These are phyloP conservation scores for Beauveria pseudobassiana DNA, from an alignment of 2,329 filamentous ascomycete species.

Conservation along the genomic window DNA sequence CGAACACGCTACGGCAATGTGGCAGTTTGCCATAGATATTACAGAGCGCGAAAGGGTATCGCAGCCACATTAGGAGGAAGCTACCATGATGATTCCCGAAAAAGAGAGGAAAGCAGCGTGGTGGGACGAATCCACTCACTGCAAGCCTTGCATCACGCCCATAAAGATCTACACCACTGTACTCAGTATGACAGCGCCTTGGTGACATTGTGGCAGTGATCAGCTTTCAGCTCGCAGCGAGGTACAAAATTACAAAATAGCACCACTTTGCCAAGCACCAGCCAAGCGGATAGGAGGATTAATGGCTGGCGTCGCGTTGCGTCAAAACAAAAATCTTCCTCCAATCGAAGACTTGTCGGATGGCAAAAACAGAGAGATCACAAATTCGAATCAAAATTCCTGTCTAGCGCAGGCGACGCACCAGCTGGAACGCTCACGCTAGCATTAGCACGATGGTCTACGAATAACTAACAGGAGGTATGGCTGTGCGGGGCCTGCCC, in stretches of 20 bases:
- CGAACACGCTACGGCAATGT: background rate
- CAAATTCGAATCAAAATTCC: constrained; percentile 1
- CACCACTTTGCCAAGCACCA: background rate
- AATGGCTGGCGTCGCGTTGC: background rate
- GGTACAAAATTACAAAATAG: too few species aligned
- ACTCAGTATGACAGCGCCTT: background rate
- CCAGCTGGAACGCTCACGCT: background rate
- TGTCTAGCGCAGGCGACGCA: constrained; percentile 4
- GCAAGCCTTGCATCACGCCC: background rate
- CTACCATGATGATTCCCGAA: constrained; percentile 2
- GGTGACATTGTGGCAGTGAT: background rate
- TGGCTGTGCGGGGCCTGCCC: constrained; percentile 2
- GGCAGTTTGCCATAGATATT: background rate
- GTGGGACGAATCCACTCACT: background rate
- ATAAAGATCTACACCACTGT: background rate
- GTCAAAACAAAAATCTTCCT: background rate
- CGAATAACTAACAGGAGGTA: background rate
- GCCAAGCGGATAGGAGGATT: background rate
- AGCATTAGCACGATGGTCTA: background rate
- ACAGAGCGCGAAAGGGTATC: background rate
- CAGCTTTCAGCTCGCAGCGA: background rate
- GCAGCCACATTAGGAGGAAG: background rate
- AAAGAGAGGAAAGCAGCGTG: background rate
- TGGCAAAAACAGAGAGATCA: constrained; percentile 5
- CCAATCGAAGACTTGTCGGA: background rate